These are phyloP conservation scores for Cordyceps sp. DNA, from an alignment of 2,329 filamentous ascomycete genomes.

Conservation along the genomic window DNA sequence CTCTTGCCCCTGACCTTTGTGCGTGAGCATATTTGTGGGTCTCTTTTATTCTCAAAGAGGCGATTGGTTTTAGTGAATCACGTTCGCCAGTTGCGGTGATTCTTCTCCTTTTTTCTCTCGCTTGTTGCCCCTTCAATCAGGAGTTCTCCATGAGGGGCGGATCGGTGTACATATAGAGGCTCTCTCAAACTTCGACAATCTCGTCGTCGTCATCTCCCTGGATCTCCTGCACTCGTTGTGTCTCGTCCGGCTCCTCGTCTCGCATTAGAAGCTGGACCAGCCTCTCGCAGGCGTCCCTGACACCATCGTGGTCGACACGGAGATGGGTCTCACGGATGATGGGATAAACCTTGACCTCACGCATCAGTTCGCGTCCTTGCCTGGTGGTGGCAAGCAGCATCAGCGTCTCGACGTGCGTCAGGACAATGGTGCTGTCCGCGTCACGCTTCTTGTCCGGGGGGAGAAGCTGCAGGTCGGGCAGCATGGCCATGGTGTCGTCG, in stretches of 20 bases:
- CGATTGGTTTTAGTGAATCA: too few relatives aligned
- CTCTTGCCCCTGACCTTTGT: too few relatives aligned
- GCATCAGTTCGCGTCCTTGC: slow-evolving; percentile 57
- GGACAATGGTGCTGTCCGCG: slow-evolving; percentile 55
- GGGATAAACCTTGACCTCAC: slow-evolving; percentile 70
- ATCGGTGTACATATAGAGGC: too few relatives aligned
- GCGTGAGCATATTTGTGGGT: too few relatives aligned
- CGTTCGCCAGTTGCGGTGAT: too few relatives aligned
- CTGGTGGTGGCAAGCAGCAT: slow-evolving; percentile 67
- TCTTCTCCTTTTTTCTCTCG: too few relatives aligned
- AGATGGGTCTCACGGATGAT: slow-evolving; percentile 76
- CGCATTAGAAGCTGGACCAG: slow-evolving; percentile 79
- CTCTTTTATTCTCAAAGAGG: too few relatives aligned
- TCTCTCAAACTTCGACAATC: slow-evolving; percentile 32
- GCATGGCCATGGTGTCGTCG: slow-evolving; percentile 73
- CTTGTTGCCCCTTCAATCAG: too few relatives aligned
- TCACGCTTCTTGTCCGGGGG: slow-evolving; percentile 83
- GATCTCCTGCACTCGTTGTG: slow-evolving; percentile 26
- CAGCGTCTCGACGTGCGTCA: slow-evolving; percentile 80
- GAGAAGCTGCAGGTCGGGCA: slow-evolving; percentile 77
- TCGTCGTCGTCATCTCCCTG: slow-evolving; percentile 34
- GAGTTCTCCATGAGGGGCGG: too few relatives aligned
- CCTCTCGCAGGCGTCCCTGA: slow-evolving; percentile 73
- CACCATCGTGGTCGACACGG: slow-evolving; percentile 59
- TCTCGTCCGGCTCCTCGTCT: slow-evolving; percentile 35